Conservation (phyloP, 441 rosid species). For the Omphalea diandra region DNA sequence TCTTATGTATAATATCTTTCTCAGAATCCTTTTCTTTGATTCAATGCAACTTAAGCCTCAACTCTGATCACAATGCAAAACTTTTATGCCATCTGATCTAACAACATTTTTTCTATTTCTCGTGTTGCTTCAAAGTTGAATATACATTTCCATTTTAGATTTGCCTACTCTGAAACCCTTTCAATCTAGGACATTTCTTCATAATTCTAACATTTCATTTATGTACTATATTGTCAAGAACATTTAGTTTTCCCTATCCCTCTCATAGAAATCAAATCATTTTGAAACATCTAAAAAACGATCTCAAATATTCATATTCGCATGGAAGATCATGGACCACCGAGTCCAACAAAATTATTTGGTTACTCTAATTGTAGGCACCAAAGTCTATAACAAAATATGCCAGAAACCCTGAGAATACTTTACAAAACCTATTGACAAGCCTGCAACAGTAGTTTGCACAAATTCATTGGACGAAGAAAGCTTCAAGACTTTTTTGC, state of each 20-base stretch:
- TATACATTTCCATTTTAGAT: neutral
- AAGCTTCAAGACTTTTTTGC: neutral
- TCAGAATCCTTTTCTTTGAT: neutral
- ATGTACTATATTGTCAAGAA: neutral
- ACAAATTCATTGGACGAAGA: neutral
- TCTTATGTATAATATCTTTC: neutral
- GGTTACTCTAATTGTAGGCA: neutral
- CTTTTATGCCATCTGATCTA: neutral
- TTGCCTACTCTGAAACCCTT: neutral
- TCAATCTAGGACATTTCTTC: neutral
- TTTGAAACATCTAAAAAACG: neutral
- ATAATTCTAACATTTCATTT: neutral
- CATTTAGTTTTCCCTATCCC: neutral
- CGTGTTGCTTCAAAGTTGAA: neutral
- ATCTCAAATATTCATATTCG: neutral
- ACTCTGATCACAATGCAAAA: neutral
- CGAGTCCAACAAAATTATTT: neutral
- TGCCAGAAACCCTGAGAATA: neutral
- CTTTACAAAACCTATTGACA: neutral
- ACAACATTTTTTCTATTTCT: neutral
- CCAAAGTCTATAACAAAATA: slow-evolving; percentile 1
- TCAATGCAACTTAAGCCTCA: neutral
- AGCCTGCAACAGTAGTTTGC: neutral
- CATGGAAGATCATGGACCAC: neutral
- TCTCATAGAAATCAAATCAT: neutral